phyloP scores from a whole-genome alignment of 495 filamentous ascomycete species.

The Acidomyces sp. region DNA sequence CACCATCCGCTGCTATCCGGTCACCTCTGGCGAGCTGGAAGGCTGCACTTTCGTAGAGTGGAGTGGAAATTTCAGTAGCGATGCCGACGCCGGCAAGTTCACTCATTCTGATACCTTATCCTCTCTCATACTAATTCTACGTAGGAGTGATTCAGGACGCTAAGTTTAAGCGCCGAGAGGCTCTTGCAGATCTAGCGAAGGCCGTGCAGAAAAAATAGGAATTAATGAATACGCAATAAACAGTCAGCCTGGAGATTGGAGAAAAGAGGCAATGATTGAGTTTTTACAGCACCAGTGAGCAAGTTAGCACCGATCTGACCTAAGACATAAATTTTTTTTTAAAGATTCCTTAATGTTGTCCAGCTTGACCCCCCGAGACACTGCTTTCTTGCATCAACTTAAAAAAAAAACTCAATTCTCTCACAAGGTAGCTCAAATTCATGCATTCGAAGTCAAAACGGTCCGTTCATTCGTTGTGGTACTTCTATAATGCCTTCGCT shows the following conservation, averaged over 20 bases:
- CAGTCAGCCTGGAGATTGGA: background rate
- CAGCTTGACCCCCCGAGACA: no score
- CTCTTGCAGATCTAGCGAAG: constrained; percentile 48
- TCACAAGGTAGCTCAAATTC: no score
- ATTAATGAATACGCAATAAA: background rate
- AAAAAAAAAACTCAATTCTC: no score
- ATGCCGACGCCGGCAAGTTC: constrained; percentile 51
- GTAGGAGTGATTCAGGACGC: constrained; percentile 56
- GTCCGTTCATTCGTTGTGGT: no score
- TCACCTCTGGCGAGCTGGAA: constrained; percentile 46
- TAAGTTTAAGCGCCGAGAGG: constrained; percentile 59
- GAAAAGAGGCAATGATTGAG: background rate
- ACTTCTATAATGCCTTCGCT: no score
- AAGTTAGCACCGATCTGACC: no score
- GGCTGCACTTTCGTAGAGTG: constrained; percentile 50
- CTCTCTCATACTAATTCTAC: background rate
- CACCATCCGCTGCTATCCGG: constrained; percentile 46
- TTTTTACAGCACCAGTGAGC: background rate
- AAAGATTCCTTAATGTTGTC: no score
- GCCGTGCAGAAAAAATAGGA: constrained; percentile 35
- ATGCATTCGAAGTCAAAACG: no score
- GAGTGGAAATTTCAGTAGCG: constrained; percentile 52
- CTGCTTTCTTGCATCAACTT: no score
- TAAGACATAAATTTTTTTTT: no score
- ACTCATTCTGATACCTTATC: background rate